These are phyloP conservation scores for Lithohypha guttulata DNA, from an alignment of 2,329 filamentous ascomycete genomes.

Conservation along the genomic window DNA sequence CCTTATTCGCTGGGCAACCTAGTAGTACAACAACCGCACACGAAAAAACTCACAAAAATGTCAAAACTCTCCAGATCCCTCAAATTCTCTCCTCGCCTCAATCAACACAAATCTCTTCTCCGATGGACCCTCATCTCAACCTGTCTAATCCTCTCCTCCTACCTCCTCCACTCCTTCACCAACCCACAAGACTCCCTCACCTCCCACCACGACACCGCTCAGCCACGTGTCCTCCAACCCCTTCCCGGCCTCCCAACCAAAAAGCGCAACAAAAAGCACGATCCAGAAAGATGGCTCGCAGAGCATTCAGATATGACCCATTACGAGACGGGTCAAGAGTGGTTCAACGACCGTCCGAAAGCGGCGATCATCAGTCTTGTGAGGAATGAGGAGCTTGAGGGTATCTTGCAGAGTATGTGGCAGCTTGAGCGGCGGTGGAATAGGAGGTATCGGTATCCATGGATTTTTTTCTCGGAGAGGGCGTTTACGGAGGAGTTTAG, in stretches of 20 bases:
- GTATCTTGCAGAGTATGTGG: slow-evolving; percentile 27
- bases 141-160: slow-evolving; percentile 2
- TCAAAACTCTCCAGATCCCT: too few relatives aligned
- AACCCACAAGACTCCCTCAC: not conserved
- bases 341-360: slow-evolving; percentile 17
- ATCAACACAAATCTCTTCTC: not conserved
- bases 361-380: slow-evolving; percentile 28
- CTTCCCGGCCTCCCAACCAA: not conserved
- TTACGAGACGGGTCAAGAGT: slow-evolving; percentile 1
- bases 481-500: slow-evolving; percentile 27
- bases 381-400: slow-evolving; percentile 26
- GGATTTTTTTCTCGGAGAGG: slow-evolving; percentile 30
- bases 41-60: too few relatives aligned
- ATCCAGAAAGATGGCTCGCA: slow-evolving; percentile 15
- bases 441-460: slow-evolving; percentile 26
- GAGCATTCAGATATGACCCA: slow-evolving; percentile 13
- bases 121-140: slow-evolving; percentile 4
- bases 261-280: slow-evolving; percentile 5
- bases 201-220: not conserved
- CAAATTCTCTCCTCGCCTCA: not conserved
- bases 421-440: slow-evolving; percentile 28
- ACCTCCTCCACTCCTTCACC: not conserved
- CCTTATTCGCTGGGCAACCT: too few relatives aligned
- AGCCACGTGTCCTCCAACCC: slow-evolving; percentile 2
- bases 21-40: too few relatives aligned